These are phyloP conservation scores for Boletellus sp. DNA, from an alignment of 768 basidiomycete genomes.

Conservation along the genomic window DNA sequence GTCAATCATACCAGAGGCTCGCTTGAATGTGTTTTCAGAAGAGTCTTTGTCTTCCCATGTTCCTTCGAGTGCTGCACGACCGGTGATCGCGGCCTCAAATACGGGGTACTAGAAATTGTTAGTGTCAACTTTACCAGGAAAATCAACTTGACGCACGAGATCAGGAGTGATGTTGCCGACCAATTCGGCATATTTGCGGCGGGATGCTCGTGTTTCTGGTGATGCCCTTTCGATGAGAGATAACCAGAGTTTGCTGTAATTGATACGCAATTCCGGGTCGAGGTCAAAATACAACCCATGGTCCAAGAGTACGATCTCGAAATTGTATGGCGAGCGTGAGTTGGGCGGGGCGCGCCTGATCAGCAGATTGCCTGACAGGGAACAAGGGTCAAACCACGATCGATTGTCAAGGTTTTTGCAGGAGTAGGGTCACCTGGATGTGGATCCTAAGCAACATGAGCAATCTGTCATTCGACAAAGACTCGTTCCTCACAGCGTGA, in stretches of 20 bases:
- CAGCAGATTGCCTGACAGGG: conserved; percentile 70
- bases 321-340: conserved; percentile 85
- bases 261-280: conserved; percentile 70
- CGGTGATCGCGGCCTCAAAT: conserved; percentile 92
- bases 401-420: conserved; percentile 1
- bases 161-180: conserved; percentile 91
- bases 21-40: conserved; percentile 38
- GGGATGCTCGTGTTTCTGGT: conserved; percentile 55
- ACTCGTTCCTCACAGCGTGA: conserved; percentile 57
- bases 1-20: conserved; percentile 77
- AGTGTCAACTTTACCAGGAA: not conserved
- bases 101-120: conserved; percentile 68
- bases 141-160: conserved; percentile 48
- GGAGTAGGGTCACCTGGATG: conserved; percentile 63
- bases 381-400: not conserved
- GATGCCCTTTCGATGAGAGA: conserved; percentile 77
- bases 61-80: conserved; percentile 69
- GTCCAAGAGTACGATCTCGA: conserved; percentile 93
- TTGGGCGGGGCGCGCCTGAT: conserved; percentile 66
- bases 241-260: conserved; percentile 88
- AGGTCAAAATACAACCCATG: conserved; percentile 95
- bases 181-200: conserved; percentile 82
- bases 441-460: conserved; percentile 58
- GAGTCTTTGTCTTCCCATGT: conserved; percentile 44
- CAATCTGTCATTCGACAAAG: conserved; percentile 1